Percentiles rank a stretch among this genome's conserved stretches.
Evolutionary conservation across 805 yeast species (phyloP).

Genomic region (Metschnikowia peoriensis): DNA sequence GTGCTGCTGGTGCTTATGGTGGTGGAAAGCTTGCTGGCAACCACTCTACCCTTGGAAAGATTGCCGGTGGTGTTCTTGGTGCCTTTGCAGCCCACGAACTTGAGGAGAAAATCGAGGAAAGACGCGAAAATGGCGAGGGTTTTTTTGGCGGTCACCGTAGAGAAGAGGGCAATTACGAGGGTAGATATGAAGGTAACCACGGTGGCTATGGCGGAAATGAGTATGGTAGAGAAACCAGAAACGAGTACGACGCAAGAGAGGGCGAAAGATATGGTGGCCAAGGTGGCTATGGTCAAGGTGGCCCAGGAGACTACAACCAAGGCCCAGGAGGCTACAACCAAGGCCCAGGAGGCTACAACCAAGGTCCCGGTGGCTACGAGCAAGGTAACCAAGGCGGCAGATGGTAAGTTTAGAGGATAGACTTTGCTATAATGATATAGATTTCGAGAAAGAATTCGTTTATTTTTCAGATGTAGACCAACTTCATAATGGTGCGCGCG

Average conservation of each 20-base stretch:
- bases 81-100: constrained; percentile 53
- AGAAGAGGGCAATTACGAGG: constrained; percentile 9
- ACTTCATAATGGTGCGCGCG: no score
- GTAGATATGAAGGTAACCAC: neutral
- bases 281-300: constrained; percentile 15
- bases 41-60: constrained; percentile 44
- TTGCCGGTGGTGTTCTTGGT: constrained; percentile 56
- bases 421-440: neutral
- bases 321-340: constrained; percentile 6
- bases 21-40: constrained; percentile 26
- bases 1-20: constrained; percentile 39
- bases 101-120: constrained; percentile 38
- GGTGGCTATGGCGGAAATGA: constrained; percentile 1
- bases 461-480: neutral
- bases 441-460: neutral
- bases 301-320: constrained; percentile 5
- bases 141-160: constrained; percentile 1
- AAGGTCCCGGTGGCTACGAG: constrained; percentile 12
- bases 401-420: constrained; percentile 2
- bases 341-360: constrained; percentile 16
- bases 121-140: constrained; percentile 9
- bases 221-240: constrained; percentile 8
- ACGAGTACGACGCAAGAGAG: constrained; percentile 11
- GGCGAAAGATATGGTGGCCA: constrained; percentile 15
- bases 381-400: constrained; percentile 11